These are phyloP conservation scores for Leccinum rimulosum DNA, from an alignment of 768 basidiomycete genomes.

Conservation along the genomic window DNA sequence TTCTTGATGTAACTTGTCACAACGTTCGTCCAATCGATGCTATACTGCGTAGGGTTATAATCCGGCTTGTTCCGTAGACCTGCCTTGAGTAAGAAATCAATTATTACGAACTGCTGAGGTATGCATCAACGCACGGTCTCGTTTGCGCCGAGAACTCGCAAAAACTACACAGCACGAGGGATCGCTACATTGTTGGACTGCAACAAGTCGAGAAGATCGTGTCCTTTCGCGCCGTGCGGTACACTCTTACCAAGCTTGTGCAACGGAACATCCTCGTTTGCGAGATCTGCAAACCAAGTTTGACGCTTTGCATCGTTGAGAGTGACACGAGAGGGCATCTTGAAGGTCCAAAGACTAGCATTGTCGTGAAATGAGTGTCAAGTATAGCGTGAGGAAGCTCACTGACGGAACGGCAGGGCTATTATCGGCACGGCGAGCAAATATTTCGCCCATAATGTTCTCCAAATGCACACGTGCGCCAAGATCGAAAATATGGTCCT, in stretches of 20 bases:
- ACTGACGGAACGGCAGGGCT: constrained; percentile 65
- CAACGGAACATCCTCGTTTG: constrained; percentile 76
- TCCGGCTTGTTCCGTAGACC: constrained; percentile 73
- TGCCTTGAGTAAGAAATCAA: constrained; percentile 41
- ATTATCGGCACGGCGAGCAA: constrained; percentile 57
- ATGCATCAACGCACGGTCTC: constrained; percentile 57
- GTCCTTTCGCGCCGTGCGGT: constrained; percentile 83
- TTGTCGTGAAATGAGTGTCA: not conserved
- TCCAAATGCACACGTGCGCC: constrained; percentile 61
- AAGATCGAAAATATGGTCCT: constrained; percentile 48
- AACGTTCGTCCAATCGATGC: constrained; percentile 80
- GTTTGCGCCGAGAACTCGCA: constrained; percentile 83
- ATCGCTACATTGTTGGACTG: constrained; percentile 76
- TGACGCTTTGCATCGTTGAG: constrained; percentile 76
- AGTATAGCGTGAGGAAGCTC: not conserved
- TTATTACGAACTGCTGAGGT: not conserved
- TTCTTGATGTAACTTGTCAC: constrained; percentile 82
- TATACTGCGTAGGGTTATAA: constrained; percentile 83
- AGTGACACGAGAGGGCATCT: constrained; percentile 80
- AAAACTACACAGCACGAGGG: constrained; percentile 82
- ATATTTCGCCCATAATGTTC: constrained; percentile 74
- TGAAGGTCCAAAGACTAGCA: constrained; percentile 58
- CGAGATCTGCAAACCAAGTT: constrained; percentile 81
- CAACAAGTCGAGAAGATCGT: constrained; percentile 77
- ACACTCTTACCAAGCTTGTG: constrained; percentile 82